These are phyloP conservation scores for Ensete ventricosum DNA, from an alignment of 176 grass and related monocot genomes.

Conservation along the genomic window DNA sequence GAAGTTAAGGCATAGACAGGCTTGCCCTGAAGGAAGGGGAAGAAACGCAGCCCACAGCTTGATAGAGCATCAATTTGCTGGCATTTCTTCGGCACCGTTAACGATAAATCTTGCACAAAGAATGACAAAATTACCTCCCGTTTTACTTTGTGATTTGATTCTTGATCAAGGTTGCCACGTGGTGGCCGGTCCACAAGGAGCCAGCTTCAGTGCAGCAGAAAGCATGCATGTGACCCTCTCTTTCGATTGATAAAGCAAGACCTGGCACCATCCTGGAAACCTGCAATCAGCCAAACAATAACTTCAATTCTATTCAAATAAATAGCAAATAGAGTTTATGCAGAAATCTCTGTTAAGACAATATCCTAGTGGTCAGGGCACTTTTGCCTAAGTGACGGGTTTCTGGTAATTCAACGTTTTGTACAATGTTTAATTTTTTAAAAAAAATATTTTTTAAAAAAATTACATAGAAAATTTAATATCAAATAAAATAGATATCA, in stretches of 20 bases:
- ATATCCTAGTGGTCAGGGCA: no score
- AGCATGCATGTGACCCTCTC: conserved; percentile 62
- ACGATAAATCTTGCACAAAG: background rate
- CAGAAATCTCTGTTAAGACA: background rate
- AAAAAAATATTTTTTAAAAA: no score
- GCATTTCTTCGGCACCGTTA: background rate
- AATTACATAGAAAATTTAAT: no score
- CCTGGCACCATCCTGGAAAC: conserved; percentile 24
- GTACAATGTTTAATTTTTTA: no score
- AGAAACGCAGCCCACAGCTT: background rate
- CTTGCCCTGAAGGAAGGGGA: background rate
- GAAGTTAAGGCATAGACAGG: background rate
- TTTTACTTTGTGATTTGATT: conserved; percentile 15
- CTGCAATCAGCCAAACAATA: background rate
- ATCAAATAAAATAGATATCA: background rate
- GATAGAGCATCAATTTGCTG: background rate
- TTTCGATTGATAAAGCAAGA: conserved; percentile 51
- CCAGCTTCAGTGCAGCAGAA: conserved; percentile 73
- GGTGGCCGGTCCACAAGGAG: conserved; percentile 14
- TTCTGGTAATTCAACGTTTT: no score
- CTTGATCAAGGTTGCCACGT: conserved; percentile 26
- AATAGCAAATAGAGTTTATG: background rate
- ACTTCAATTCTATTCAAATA: background rate
- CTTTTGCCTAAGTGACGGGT: no score
- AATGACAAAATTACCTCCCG: background rate